Base-by-base conservation (phyloP, 257 asterid species). In the Nicotiana tomentosiformis region DNA sequence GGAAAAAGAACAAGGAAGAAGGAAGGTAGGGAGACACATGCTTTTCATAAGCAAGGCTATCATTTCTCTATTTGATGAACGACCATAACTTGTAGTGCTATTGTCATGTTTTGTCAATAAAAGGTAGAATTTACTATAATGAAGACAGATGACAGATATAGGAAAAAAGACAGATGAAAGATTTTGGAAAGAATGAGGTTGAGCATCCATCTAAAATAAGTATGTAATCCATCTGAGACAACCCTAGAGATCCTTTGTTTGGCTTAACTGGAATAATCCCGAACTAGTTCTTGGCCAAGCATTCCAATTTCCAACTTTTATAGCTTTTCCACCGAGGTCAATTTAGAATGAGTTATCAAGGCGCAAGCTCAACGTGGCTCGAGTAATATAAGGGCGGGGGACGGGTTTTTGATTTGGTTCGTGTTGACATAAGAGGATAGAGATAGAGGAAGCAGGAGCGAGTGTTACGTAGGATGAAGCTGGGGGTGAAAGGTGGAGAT, bases 31-130 rank as follows among this genome's bases (percentile, higher is more conserved):
- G 35, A 43, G 35, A 70, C 23, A 10, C 60, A 5, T 43, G 35
- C 78, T 70, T 9, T 43, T 70, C 46, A 70, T 70, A 70, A 70
- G 58, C 60, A 70, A 69, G 77, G 76, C 49, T 67, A 37, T 67
- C 37, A 49, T 67, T 39, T 43, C 30, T 10, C 35, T 43, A 70
- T 70, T 7, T 70, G 78, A 70, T 43, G 12, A 43, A 35, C 18
- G 12, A 49, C 17, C 78, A 70, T 69, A 69, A 69, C 43, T 3
- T 69, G 17, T 12, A 18, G 32, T 70, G 20, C 23, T 20, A 70
- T 17, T 12, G 37, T 43, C 35, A 20, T 10, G 6, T 43, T n/a
- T 39, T 70, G 53, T 43, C 35, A 70, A 26, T 43, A 43, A 20
- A n/a, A 23, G 18, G 60, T 6, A 12, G 23, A 46, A 23, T 46